Evolutionary conservation across 192 early-diverging fungal species (phyloP), one percentile per base, ranked within the genome.

Genomic region (Dissophora ornata): DNA sequence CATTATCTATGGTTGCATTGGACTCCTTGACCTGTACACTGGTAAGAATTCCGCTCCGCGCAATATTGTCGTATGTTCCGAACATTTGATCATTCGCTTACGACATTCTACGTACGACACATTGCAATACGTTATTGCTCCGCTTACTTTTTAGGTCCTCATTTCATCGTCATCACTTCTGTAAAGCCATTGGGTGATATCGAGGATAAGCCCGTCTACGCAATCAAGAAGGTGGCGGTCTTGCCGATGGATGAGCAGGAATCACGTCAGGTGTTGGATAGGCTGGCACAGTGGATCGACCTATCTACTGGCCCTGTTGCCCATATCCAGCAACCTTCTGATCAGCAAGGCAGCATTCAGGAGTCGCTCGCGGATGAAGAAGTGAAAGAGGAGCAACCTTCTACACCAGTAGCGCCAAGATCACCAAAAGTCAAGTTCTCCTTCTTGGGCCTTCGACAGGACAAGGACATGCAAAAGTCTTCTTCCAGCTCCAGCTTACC

Each of bases 151-250:
- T 5, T 45, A 75, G 71, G 71, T 5, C 71, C 71, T 11, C 63
- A 80, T 30, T 41, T 84, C 19, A 56, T 78, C 7, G 78, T 80
- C 42, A 74, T 84, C 26, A 67, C 80, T 12, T 60, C 80, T 1
- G 62, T 71, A 24, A 78, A 79, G 13, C 4, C 57, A 11, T 51
- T 81, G 24, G 83, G 83, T 7, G 41, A 82, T 16, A 66, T 84
- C 19, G 69, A 65, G 45, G 79, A 74, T 30, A 69, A 79, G 40
- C 60, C 73, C 2, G 69, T 84, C 5, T 80, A 67, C 62, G 78
- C 69, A 11, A 78, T 84, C 19, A 66, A 73, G 54, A 82, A 68
- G 47, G 56, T 84, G 0, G 62, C 71, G 1, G 69, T 81, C 44
- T 40, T 84, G 48, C 70, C 70, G 15, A 63, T 82, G 53, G 61